Base-by-base conservation (phyloP, 2,329 filamentous ascomycete genomes). In the Chrysoporthe austroafricana region DNA sequence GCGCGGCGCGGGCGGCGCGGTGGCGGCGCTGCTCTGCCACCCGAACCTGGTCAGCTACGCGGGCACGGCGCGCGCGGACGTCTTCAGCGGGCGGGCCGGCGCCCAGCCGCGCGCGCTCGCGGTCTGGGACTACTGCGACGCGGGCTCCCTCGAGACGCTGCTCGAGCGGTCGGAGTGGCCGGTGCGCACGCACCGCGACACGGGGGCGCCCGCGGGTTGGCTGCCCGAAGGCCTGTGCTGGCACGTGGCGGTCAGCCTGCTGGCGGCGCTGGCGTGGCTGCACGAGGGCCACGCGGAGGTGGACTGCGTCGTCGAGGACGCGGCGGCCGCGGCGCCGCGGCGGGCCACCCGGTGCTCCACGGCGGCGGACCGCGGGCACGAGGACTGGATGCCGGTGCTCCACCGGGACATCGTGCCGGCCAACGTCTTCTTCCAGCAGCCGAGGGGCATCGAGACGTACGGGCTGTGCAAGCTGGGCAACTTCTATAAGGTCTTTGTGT, bases 401-500 rank as follows among this genome's bases (percentile, higher is more conserved):
- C 85, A 87, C 69, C 79, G 83, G 13, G 77, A 80, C 50, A 79
- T 88, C 54, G 74, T 68, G 62, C 79, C 85, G 0, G 72, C 71
- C n/a, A 84, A 84, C 71, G 80, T 88, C 64, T 85, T 82, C 73
- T 80, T 88, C 71, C 79, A 83, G 73, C 79, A 83, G 63, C 80
- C 84, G 46, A 76, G 77, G 14, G 82, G 82, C 1, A 74, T 69
- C 14, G 84, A 86, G 75, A 81, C 79, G 43, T 88, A 86, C 71
- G 86, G 85, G 0, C 72, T 77, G 39, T 86, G 85, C 71, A 88
- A 86, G 76, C 75, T 88, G 65, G 85, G 85, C 16, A 80, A 83
- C 54, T 85, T 84, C 64, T 72, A 76, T 56, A 72, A 73, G n/a
- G 78, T 80, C 18, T 75, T 74, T 36, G 76, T 84, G 13, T 79